These are phyloP conservation scores for Diaporthe vaccinii DNA, from an alignment of 2,329 filamentous ascomycete genomes.

Conservation along the genomic window DNA sequence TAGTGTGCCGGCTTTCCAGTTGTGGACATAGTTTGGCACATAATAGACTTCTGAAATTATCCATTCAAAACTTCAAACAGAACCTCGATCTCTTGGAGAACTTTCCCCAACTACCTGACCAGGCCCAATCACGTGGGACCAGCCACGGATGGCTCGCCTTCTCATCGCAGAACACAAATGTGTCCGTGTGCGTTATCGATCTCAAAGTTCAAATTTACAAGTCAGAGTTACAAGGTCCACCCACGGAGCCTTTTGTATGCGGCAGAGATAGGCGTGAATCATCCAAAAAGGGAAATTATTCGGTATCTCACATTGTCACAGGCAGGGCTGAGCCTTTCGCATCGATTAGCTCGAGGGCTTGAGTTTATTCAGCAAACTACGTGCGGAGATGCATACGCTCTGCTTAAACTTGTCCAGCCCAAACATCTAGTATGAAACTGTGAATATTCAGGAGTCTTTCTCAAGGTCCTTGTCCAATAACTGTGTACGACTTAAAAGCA, in stretches of 20 bases:
- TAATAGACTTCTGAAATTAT: background rate
- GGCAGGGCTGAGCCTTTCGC: background rate
- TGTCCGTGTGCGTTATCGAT: background rate
- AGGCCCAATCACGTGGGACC: background rate
- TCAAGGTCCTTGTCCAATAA: background rate
- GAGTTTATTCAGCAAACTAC: background rate
- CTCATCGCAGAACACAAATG: background rate
- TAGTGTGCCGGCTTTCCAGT: background rate
- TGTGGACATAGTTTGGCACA: background rate
- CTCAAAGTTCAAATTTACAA: background rate
- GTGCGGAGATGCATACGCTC: too few relatives aligned
- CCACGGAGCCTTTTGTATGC: background rate
- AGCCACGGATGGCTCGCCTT: background rate
- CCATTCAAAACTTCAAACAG: background rate
- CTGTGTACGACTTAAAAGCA: background rate
- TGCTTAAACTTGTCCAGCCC: background rate
- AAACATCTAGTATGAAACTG: background rate
- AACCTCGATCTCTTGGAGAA: background rate
- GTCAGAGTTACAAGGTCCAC: background rate
- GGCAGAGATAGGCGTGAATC: too few relatives aligned
- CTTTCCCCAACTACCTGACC: background rate
- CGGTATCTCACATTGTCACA: background rate
- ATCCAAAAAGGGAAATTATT: background rate
- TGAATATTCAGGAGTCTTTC: background rate
- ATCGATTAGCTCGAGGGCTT: background rate